phyloP scores from a whole-genome alignment of 1,284 basidiomycete genomes.

The Trametes hirsuta region DNA sequence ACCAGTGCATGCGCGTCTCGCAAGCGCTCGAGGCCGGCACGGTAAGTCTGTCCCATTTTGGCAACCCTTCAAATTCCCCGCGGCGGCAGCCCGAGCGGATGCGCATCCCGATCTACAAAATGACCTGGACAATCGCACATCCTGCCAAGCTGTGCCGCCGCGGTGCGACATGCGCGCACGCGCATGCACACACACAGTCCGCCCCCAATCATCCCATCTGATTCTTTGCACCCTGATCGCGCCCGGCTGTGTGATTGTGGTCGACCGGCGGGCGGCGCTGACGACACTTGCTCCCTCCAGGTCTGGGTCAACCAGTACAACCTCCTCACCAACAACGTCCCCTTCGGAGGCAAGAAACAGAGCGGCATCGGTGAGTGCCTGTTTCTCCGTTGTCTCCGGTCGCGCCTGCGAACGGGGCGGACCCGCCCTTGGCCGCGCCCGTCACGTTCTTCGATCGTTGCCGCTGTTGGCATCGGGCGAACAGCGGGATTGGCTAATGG shows the following conservation, averaged over 20 bases:
- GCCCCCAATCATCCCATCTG: not conserved
- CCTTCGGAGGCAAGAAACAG: conserved; percentile 94
- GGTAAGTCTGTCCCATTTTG: conserved; percentile 44
- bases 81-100: not conserved
- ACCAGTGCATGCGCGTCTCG: conserved; percentile 86
- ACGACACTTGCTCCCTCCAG: conserved; percentile 38
- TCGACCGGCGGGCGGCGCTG: not conserved
- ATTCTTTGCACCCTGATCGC: not conserved
- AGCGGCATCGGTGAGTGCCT: conserved; percentile 61
- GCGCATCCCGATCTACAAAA: conserved; percentile 4
- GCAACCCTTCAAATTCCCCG: not conserved
- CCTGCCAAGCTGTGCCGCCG: conserved; percentile 5
- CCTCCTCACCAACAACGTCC: conserved; percentile 79
- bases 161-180: not conserved
- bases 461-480: conserved; percentile 19
- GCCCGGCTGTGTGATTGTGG: not conserved
- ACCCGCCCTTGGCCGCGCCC: not conserved
- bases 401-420: not conserved
- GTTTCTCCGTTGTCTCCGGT: not conserved
- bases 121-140: conserved; percentile 1
- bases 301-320: conserved; percentile 93
- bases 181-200: too few relatives aligned
- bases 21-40: conserved; percentile 84
- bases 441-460: not conserved
- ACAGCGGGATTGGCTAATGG: conserved; percentile 21